Base-by-base conservation (phyloP, 2,329 filamentous ascomycete species). In the Diaporthe eres region DNA sequence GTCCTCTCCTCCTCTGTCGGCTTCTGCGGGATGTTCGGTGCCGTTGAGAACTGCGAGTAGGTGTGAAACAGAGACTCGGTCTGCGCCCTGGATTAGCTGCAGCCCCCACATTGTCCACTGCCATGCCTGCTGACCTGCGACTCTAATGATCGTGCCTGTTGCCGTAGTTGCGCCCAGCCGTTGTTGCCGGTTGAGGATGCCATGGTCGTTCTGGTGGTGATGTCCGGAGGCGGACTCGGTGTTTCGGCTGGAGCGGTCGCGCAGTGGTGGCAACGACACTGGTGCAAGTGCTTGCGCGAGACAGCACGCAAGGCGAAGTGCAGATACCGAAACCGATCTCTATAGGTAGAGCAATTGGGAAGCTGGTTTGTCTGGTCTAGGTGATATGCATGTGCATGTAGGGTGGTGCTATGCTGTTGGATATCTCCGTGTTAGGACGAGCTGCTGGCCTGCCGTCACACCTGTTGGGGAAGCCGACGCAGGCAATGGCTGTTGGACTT, bases 101-200 rank as follows among this genome's bases (percentile, higher is more conserved):
- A 25, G 44, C 78, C 22, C 77, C 76, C 37, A 72, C 39, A 19
- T 39, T 17, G 47, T 13, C 39, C 47, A 19, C 42, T 44, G 53
- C 13, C 47, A 17, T 39, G 28, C 31, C 34, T 72, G 77, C 84
- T 78, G 88, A 98, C 96, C 90, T 98, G 96, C 77, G 93, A 95
- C 85, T 99, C 97, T 77, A 98, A 88, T 60, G 92, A 91, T 81
- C 97, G 91, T 77, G 95, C 95, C 86, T 98, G 96, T 84, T 98
- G 95, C 81, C 97, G 94, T 80, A 98, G 90, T 87, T 98, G 95
- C 82, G 95, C 93, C 97, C 97, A 99, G 86, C 95, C 93, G 78
- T 90, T 88, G 78, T 86, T 91, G 78, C 90, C 87, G 61, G 87
- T 85, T 75, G 87, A 84, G 79, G 88, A 82, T 78, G 89, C 86